phyloP scores from a whole-genome alignment of 345 rosid species.

The Dimocarpus longan region DNA sequence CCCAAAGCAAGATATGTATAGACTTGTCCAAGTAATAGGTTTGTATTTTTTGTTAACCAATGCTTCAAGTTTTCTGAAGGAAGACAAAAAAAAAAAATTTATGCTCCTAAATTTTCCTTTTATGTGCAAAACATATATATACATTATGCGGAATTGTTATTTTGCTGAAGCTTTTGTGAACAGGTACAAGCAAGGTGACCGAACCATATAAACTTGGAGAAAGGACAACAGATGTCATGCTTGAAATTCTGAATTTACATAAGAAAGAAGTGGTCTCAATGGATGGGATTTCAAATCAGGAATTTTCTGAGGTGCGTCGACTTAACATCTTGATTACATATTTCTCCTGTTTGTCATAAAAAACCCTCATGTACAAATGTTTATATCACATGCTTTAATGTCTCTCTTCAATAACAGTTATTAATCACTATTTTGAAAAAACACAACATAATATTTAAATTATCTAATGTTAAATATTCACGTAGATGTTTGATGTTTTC shows the following conservation, averaged over 20 bases:
- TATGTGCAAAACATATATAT: background rate
- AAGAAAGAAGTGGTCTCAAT: conserved; percentile 75
- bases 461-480: background rate
- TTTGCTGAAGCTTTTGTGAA: conserved; percentile 18
- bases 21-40: conserved; percentile 95
- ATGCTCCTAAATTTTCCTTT: conserved; percentile 11
- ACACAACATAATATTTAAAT: background rate
- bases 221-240: conserved; percentile 57
- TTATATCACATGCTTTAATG: background rate
- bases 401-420: background rate
- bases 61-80: conserved; percentile 20
- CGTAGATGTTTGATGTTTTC: background rate
- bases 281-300: conserved; percentile 78
- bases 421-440: background rate
- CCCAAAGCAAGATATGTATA: conserved; percentile 67
- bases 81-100: conserved; percentile 6
- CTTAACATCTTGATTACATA: background rate
- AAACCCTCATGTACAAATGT: background rate
- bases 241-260: conserved; percentile 72
- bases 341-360: background rate
- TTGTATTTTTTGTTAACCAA: conserved; percentile 31
- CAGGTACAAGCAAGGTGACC: conserved; percentile 67
- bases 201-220: conserved; percentile 69
- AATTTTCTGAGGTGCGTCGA: conserved; percentile 77
- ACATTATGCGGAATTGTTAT: conserved; percentile 7